Evolutionary conservation across 2,329 filamentous ascomycete species (phyloP).

Genomic region (Pyrenochaeta sp.): DNA sequence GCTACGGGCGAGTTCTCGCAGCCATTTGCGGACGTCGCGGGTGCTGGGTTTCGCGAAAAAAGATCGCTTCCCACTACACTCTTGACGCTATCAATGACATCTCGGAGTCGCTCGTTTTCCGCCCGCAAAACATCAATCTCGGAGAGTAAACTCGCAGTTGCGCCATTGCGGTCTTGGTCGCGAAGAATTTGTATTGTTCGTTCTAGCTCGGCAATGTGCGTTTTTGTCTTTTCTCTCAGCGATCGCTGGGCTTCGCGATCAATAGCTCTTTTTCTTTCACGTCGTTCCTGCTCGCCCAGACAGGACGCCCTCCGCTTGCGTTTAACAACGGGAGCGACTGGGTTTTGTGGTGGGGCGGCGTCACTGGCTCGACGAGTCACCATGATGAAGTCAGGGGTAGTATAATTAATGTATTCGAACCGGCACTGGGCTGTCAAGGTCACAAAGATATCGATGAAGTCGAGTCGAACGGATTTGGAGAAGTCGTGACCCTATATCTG

Average conservation of each 20-base stretch:
- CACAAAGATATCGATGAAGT: slow-evolving; percentile 12
- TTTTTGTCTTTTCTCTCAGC: slow-evolving; percentile 47
- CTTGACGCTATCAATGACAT: slow-evolving; percentile 45
- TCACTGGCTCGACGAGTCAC: slow-evolving; percentile 35
- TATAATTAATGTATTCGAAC: slow-evolving; percentile 10
- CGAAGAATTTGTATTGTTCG: slow-evolving; percentile 45
- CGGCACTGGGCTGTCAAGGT: slow-evolving; percentile 17
- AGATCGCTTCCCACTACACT: slow-evolving; percentile 36
- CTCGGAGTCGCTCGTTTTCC: slow-evolving; percentile 44
- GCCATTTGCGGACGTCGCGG: slow-evolving; percentile 9
- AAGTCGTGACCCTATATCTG: slow-evolving; percentile 11
- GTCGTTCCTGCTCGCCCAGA: slow-evolving; percentile 44
- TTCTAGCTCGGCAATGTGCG: slow-evolving; percentile 47
- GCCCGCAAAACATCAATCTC: slow-evolving; percentile 41
- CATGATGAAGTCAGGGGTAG: slow-evolving; percentile 26
- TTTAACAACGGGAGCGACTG: slow-evolving; percentile 39
- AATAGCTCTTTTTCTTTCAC: slow-evolving; percentile 45
- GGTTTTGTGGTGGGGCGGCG: slow-evolving; percentile 21
- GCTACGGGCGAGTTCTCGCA: slow-evolving; percentile 23
- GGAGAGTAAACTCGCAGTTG: slow-evolving; percentile 37
- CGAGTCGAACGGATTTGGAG: slow-evolving; percentile 13
- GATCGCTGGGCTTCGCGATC: slow-evolving; percentile 47
- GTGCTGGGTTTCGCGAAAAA: slow-evolving; percentile 16
- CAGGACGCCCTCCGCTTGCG: slow-evolving; percentile 44
- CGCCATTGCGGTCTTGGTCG: slow-evolving; percentile 42